Percentiles rank a stretch among this genome's conserved stretches.
phyloP scores from a whole-genome alignment of 768 basidiomycete species.

The Calvatia gigantea region DNA sequence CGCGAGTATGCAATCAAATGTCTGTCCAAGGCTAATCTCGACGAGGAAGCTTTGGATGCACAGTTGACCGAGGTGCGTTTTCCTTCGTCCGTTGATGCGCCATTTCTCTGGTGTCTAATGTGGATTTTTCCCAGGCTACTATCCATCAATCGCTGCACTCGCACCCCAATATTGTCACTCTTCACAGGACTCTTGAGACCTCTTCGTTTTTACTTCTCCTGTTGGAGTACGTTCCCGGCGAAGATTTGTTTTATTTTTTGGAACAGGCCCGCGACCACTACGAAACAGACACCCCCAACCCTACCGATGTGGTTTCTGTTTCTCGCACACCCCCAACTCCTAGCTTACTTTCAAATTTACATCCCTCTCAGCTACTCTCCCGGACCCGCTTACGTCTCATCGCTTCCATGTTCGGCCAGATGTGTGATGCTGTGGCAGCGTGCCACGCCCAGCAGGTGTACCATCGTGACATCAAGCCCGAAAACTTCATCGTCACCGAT shows the following conservation, averaged over 20 bases:
- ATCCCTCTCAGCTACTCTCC: slow-evolving; percentile 78
- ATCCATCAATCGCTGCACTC: slow-evolving; percentile 90
- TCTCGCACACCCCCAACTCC: slow-evolving; percentile 90
- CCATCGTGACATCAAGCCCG: slow-evolving; percentile 98
- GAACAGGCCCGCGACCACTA: slow-evolving; percentile 92
- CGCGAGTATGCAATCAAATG: slow-evolving; percentile 94
- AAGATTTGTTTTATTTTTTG: slow-evolving; percentile 97
- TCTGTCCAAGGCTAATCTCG: slow-evolving; percentile 90
- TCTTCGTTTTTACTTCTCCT: slow-evolving; percentile 87
- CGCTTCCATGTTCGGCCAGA: slow-evolving; percentile 96
- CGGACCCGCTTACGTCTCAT: slow-evolving; percentile 88
- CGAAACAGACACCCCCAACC: slow-evolving; percentile 43
- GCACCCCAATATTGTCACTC: slow-evolving; percentile 93
- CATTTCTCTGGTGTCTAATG: slow-evolving; percentile 14
- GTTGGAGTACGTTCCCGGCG: slow-evolving; percentile 93
- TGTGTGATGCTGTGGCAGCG: slow-evolving; percentile 96
- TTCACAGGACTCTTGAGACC: slow-evolving; percentile 92
- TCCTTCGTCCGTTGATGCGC: slow-evolving; percentile 16
- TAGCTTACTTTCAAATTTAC: slow-evolving; percentile 80
- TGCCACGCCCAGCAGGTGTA: slow-evolving; percentile 91
- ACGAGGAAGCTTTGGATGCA: slow-evolving; percentile 79
- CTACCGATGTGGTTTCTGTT: slow-evolving; percentile 37
- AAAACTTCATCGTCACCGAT: slow-evolving; percentile 96
- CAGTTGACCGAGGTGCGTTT: slow-evolving; percentile 82
- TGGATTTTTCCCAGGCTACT: slow-evolving; percentile 55